These are phyloP conservation scores for Xylaria grammica DNA, from an alignment of 495 filamentous ascomycete genomes.

Conservation along the genomic window DNA sequence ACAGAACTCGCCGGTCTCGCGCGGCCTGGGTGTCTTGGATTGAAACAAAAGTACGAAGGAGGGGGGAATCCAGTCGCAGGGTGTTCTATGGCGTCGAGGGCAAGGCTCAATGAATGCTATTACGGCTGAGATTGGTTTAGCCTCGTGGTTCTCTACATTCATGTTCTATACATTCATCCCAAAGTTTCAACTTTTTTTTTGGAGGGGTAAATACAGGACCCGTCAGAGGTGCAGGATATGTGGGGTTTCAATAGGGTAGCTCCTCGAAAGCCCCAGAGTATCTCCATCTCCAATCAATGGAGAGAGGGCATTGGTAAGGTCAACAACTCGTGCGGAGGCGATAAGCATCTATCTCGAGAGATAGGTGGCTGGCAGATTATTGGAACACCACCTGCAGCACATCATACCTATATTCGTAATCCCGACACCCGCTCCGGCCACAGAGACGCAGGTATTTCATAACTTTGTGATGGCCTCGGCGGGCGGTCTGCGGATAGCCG, in stretches of 20 bases:
- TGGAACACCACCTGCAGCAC: too few relatives aligned
- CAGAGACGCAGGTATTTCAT: too few relatives aligned
- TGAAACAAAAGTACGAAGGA: too few relatives aligned
- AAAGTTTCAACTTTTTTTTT: constrained; percentile 20
- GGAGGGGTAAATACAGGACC: constrained; percentile 26
- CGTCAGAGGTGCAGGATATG: not conserved
- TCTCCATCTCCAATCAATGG: too few relatives aligned
- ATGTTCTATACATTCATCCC: not conserved
- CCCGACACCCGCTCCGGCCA: too few relatives aligned
- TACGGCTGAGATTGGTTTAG: constrained; percentile 26
- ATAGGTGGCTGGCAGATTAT: too few relatives aligned
- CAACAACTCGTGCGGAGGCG: too few relatives aligned
- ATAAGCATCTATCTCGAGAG: too few relatives aligned
- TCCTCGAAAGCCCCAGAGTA: too few relatives aligned
- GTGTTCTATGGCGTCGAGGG: constrained; percentile 4
- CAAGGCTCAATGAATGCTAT: not conserved
- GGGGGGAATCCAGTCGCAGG: not conserved
- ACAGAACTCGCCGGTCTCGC: not conserved
- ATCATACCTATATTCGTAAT: too few relatives aligned
- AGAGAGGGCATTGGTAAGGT: too few relatives aligned
- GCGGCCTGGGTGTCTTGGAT: not conserved
- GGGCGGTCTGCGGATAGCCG: too few relatives aligned
- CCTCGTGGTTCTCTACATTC: constrained; percentile 20
- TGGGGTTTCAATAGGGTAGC: not conserved
- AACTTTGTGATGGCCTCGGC: not conserved